Percentiles rank a stretch among this genome's conserved stretches.
Conservation (phyloP, 495 filamentous ascomycete species). For the Jackrogersella minutella region DNA sequence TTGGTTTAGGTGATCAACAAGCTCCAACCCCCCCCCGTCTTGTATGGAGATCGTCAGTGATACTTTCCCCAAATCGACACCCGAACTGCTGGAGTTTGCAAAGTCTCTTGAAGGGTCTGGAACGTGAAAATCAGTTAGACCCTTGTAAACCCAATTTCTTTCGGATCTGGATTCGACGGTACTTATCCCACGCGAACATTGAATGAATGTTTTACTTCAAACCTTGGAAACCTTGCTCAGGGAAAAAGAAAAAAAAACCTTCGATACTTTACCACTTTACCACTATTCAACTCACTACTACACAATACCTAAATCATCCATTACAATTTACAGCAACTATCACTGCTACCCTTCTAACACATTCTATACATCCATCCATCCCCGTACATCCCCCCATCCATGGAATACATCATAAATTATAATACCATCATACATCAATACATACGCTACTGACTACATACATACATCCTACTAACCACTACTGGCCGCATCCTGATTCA, state of each 20-base stretch:
- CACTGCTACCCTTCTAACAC: conserved; percentile 9
- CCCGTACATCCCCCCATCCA: no score
- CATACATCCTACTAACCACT: not conserved
- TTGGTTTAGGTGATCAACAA: conserved; percentile 39
- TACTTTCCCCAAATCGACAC: conserved; percentile 41
- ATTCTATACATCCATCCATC: no score
- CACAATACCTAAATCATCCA: no score
- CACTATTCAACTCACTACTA: no score
- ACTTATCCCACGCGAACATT: conserved; percentile 40
- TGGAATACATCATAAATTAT: not conserved
- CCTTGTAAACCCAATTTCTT: conserved; percentile 40
- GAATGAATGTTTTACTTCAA: conserved; percentile 40
- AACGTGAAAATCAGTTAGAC: conserved; percentile 39
- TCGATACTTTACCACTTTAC: no score
- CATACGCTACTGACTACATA: not conserved
- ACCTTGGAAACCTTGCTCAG: conserved; percentile 10
- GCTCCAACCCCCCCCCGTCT: conserved; percentile 22
- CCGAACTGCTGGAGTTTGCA: conserved; percentile 38
- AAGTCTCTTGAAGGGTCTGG: conserved; percentile 34
- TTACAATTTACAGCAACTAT: no score
- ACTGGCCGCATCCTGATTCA: no score
- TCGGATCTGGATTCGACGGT: conserved; percentile 39
- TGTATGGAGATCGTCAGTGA: conserved; percentile 34
- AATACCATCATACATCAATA: not conserved
- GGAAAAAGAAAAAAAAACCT: no score